These are phyloP conservation scores for Hirschioporus abietinus DNA, from an alignment of 768 basidiomycete species.

Conservation along the genomic window DNA sequence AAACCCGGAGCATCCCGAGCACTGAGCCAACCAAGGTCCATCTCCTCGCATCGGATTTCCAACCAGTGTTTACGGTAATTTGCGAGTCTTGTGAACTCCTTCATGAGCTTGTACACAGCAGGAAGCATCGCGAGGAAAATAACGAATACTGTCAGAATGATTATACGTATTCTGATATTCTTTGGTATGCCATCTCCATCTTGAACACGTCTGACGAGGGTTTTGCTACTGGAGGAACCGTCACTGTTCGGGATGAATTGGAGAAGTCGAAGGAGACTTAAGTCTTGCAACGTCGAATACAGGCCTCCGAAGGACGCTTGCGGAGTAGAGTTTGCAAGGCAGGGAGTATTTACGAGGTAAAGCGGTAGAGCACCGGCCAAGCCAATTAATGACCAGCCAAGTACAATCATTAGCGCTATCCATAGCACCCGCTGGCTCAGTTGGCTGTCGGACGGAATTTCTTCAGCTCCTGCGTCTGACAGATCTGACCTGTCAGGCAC, in stretches of 20 bases:
- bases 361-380: slow-evolving; percentile 69
- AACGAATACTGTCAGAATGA: slow-evolving; percentile 60
- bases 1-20: slow-evolving; percentile 60
- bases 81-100: slow-evolving; percentile 54
- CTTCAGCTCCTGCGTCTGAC: slow-evolving; percentile 41
- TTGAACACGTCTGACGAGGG: slow-evolving; percentile 28
- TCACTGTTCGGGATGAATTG: slow-evolving; percentile 46
- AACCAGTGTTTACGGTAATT: slow-evolving; percentile 56
- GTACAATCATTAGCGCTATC: slow-evolving; percentile 55
- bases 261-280: slow-evolving; percentile 72
- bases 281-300: slow-evolving; percentile 66
- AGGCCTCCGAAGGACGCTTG: slow-evolving; percentile 46
- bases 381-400: slow-evolving; percentile 65
- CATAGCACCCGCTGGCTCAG: slow-evolving; percentile 68
- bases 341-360: slow-evolving; percentile 65
- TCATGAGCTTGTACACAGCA: slow-evolving; percentile 56
- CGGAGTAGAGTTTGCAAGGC: slow-evolving; percentile 49
- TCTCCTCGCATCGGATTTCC: slow-evolving; percentile 55
- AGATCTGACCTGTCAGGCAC: slow-evolving; percentile 44
- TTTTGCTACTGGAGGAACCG: slow-evolving; percentile 26
- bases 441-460: slow-evolving; percentile 74
- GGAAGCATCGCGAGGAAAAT: slow-evolving; percentile 61
- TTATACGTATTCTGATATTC: slow-evolving; percentile 55
- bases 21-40: slow-evolving; percentile 75
- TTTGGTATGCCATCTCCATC: slow-evolving; percentile 32